Percentiles rank a stretch among this genome's conserved stretches.
Conservation (phyloP, 208 protist species). For the Trypanosoma theileri region DNA sequence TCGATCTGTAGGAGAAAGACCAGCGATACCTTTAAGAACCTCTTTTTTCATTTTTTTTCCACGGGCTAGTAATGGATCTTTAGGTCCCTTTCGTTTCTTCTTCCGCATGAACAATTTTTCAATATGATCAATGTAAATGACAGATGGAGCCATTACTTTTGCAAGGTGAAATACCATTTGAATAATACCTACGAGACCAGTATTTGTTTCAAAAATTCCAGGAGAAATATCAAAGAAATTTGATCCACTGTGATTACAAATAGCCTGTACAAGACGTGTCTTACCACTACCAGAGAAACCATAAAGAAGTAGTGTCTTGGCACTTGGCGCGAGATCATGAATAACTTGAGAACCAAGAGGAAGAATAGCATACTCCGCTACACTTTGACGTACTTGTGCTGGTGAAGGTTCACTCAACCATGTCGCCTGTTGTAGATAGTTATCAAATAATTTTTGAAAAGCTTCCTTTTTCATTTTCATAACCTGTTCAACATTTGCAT, state of each 20-base stretch:
- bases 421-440: slow-evolving; percentile 56
- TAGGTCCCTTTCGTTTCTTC: slow-evolving; percentile 63
- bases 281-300: slow-evolving; percentile 89
- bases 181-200: slow-evolving; percentile 78
- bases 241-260: slow-evolving; percentile 85
- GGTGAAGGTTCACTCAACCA: slow-evolving; percentile 79
- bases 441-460: slow-evolving; percentile 70
- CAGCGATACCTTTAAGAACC: slow-evolving; percentile 72
- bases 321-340: slow-evolving; percentile 80
- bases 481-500: slow-evolving; percentile 59
- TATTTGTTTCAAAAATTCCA: slow-evolving; percentile 65
- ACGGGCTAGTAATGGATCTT: slow-evolving; percentile 55
- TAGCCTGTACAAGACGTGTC: slow-evolving; percentile 82
- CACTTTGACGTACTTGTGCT: slow-evolving; percentile 70
- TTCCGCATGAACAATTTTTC: slow-evolving; percentile 84
- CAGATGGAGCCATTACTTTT: slow-evolving; percentile 80
- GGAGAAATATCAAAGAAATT: slow-evolving; percentile 94
- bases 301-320: slow-evolving; percentile 80
- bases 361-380: slow-evolving; percentile 83
- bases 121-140: slow-evolving; percentile 93
- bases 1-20: slow-evolving; percentile 83
- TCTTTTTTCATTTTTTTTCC: slow-evolving; percentile 93
- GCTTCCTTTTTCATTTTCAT: slow-evolving; percentile 79
- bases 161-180: slow-evolving; percentile 91
- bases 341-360: slow-evolving; percentile 90